Evolutionary conservation across 768 basidiomycete species (phyloP).

Genomic region (Mycena vitilis): DNA sequence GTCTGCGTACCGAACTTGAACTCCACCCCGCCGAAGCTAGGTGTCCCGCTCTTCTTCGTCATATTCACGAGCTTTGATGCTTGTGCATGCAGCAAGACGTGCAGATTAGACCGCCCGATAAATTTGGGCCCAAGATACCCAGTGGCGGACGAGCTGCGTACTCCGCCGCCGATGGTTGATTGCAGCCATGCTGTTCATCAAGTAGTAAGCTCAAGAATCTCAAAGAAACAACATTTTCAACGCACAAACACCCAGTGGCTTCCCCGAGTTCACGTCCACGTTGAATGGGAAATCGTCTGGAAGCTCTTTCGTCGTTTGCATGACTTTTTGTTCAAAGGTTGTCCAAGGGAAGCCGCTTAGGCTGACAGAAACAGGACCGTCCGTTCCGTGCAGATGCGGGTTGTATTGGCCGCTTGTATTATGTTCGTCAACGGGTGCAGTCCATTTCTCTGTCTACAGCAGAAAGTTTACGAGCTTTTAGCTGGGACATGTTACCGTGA

Average conservation of each 20-base stretch:
- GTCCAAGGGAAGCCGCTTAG: slow-evolving; percentile 41
- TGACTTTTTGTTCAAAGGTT: slow-evolving; percentile 43
- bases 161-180: slow-evolving; percentile 38
- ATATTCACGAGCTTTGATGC: slow-evolving; percentile 34
- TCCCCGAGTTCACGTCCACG: slow-evolving; percentile 44
- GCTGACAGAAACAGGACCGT: slow-evolving; percentile 46
- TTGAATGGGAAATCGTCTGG: slow-evolving; percentile 36
- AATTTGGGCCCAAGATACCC: slow-evolving; percentile 42
- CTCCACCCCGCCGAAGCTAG: slow-evolving; percentile 30
- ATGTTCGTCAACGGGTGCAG: slow-evolving; percentile 50
- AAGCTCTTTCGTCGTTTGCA: slow-evolving; percentile 45
- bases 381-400: slow-evolving; percentile 48
- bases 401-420: slow-evolving; percentile 47
- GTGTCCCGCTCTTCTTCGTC: neutral
- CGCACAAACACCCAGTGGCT: slow-evolving; percentile 42
- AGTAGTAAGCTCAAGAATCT: neutral
- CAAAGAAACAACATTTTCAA: neutral
- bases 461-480: neutral
- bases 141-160: slow-evolving; percentile 42
- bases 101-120: slow-evolving; percentile 41
- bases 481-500: no score
- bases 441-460: slow-evolving; percentile 49
- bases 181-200: slow-evolving; percentile 40
- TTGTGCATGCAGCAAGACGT: slow-evolving; percentile 41
- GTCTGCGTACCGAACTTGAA: slow-evolving; percentile 16